Conservation (phyloP, 1,139 yeast species). For the Debaryomyces sp. region DNA sequence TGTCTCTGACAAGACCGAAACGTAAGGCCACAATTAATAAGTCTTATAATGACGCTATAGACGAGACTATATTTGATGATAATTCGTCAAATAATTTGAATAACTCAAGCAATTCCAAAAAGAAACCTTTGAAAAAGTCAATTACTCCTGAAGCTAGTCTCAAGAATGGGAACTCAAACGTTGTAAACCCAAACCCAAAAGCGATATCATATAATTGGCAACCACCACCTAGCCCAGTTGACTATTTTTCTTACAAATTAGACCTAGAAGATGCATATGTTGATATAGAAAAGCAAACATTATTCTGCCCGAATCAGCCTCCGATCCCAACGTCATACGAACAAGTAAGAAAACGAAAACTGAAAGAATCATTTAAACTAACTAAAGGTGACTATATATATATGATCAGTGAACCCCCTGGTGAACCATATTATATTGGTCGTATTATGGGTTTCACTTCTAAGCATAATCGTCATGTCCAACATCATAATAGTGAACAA, state of each 20-base stretch:
- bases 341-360: constrained; percentile 17
- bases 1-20: constrained; percentile 41
- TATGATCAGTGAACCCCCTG: constrained; percentile 91
- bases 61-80: constrained; percentile 36
- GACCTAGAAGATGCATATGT: constrained; percentile 39
- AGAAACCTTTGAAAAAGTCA: constrained; percentile 1
- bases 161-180: constrained; percentile 4
- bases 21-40: constrained; percentile 50
- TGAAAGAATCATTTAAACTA: constrained; percentile 26
- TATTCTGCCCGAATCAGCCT: constrained; percentile 39
- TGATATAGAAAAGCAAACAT: constrained; percentile 31
- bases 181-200: constrained; percentile 4
- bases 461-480: constrained; percentile 22
- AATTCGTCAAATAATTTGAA: constrained; percentile 2
- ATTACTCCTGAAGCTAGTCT: background rate
- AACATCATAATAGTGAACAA: background rate
- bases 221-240: constrained; percentile 30
- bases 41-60: constrained; percentile 43
- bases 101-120: constrained; percentile 5
- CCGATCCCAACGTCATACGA: constrained; percentile 13
- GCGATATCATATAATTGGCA: constrained; percentile 45
- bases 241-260: constrained; percentile 41
- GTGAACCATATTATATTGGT: constrained; percentile 92
- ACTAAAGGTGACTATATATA: constrained; percentile 71
- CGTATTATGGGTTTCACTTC: constrained; percentile 77